Evolutionary conservation across 75 land plant genomes (phyloP), one percentile per base, ranked within the genome.

Genomic region (Picea glauca): DNA sequence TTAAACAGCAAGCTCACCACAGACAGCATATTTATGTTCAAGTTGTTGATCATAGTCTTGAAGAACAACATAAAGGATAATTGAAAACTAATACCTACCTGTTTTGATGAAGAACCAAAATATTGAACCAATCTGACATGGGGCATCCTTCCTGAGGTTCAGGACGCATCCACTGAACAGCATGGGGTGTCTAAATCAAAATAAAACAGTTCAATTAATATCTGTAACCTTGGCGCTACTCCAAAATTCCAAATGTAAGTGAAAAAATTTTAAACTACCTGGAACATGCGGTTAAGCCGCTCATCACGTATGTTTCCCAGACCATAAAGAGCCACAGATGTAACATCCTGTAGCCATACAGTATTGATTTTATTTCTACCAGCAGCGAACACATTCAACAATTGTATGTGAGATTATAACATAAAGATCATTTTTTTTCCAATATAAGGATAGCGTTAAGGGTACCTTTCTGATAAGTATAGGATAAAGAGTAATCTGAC

Each of bases 231-330:
- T n/a, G n/a, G 23, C 74, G 43, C n/a, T 43, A 43, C 74, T 43
- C 35, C 56, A 43, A 70, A 5, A 43, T 46, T 43, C 35, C 74
- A 43, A 70, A 5, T 20, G 23, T 40, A 70, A 43, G 43, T n/a
- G 54, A 56, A 40, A 32, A 23, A 70, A 2, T 2, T 3, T 20
- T 14, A 56, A 23, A 80, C 23, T 70, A 97, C 99, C 99, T 97
- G 99, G 87, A 97, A 97, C 93, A 97, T 97, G 79, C 99, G 86
- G 72, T 97, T 97, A 11, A 97, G 88, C 40, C 99, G 88, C 83
- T 97, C 99, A 87, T 97, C 99, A 72, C 99, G 85, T 64, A 97
- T 97, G 68, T 97, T 97, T 15, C 99, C 99, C 80, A 97, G 91
- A 61, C 98, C 99, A 91, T 97, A 97, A 21, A 97, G 85, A 78